Percentiles rank a stretch among this genome's conserved stretches.
phyloP scores from a whole-genome alignment of 2,329 filamentous ascomycete species.

The Botryotinia narcissicola region DNA sequence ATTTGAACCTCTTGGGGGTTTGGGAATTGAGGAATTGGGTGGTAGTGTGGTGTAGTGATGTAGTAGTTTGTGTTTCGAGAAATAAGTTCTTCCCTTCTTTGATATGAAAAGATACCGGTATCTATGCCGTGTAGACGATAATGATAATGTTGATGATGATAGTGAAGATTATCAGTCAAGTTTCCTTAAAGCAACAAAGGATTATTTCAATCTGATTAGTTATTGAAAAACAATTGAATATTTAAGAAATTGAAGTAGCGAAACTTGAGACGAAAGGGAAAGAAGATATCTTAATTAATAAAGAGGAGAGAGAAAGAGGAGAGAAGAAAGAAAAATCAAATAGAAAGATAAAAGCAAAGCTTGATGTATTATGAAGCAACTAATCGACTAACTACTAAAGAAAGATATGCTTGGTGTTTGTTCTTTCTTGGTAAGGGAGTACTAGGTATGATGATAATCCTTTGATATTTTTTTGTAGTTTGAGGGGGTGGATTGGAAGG shows the following conservation, averaged over 20 bases:
- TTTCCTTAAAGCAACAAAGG: neutral
- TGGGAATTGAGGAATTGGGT: neutral
- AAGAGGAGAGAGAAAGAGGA: neutral
- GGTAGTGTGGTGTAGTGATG: neutral
- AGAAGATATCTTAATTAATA: neutral
- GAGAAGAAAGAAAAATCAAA: neutral
- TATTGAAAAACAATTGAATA: neutral
- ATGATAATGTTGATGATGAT: neutral
- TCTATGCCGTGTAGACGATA: neutral
- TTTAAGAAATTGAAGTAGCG: neutral
- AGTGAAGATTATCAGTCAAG: neutral
- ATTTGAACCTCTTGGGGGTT: no score
- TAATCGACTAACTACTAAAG: neutral
- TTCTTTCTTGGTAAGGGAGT: neutral
- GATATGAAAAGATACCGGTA: neutral
- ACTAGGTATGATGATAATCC: neutral
- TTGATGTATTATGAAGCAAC: neutral
- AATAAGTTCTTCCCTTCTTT: neutral
- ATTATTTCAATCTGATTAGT: neutral
- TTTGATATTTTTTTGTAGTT: neutral
- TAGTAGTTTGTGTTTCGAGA: neutral
- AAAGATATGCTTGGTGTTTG: neutral
- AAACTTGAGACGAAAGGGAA: no score
- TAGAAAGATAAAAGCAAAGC: neutral
- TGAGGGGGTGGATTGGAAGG: neutral